A percentile compares a stretch with the other conserved stretches of the same genome.
These are phyloP conservation scores for Elsinoe perseae DNA, from an alignment of 2,329 filamentous ascomycete genomes.

Conservation along the genomic window DNA sequence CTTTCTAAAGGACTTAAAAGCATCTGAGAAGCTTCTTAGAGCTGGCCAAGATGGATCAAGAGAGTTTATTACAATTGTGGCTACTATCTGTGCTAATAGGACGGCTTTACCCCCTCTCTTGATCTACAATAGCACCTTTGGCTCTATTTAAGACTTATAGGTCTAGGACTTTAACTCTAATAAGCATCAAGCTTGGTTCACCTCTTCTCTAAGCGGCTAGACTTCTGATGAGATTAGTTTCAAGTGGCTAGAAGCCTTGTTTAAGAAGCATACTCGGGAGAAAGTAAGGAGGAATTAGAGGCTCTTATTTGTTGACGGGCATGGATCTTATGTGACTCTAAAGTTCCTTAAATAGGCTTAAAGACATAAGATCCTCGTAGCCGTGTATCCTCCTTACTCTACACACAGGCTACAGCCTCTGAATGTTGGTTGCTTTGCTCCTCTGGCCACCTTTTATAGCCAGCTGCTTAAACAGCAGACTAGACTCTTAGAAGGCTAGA, in stretches of 20 bases:
- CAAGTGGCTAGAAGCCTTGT: conserved; percentile 18
- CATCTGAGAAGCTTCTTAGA: conserved; percentile 7
- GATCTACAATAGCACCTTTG: too few relatives aligned
- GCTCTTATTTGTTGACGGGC: conserved; percentile 19
- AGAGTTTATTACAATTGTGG: conserved; percentile 20
- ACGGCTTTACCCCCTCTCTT: conserved; percentile 17
- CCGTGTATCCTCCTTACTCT: background rate
- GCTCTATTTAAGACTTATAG: background rate
- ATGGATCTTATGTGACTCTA: conserved; percentile 18
- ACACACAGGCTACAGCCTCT: conserved; percentile 19
- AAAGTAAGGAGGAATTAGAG: conserved; percentile 19
- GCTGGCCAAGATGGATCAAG: conserved; percentile 19
- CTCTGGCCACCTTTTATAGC: conserved; percentile 20
- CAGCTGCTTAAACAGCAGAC: conserved; percentile 15
- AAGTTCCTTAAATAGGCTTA: conserved; percentile 12
- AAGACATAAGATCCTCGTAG: conserved; percentile 15
- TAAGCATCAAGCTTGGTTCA: background rate
- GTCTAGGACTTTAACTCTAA: background rate
- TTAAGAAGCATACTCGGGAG: conserved; percentile 15
- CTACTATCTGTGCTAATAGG: conserved; percentile 19
- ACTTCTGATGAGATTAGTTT: conserved; percentile 21
- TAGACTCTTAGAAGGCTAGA: conserved; percentile 11
- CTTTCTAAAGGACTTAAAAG: conserved; percentile 5
- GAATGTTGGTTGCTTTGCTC: conserved; percentile 20
- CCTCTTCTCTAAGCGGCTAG: conserved; percentile 18